phyloP scores from a whole-genome alignment of 768 basidiomycete species.

The Rhizopogon rudus region DNA sequence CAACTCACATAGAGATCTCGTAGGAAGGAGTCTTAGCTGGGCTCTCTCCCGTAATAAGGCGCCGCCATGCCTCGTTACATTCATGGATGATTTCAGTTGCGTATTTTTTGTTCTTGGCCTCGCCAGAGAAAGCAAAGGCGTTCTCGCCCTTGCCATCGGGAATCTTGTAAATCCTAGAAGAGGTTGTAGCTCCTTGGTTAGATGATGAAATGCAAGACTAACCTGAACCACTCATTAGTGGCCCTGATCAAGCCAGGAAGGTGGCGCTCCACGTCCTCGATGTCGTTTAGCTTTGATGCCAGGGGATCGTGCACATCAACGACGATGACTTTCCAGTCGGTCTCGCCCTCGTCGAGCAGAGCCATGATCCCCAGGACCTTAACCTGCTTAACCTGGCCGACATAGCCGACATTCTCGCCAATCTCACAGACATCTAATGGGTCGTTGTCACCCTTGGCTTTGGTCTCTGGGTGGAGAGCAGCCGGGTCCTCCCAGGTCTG shows the following conservation, averaged over 20 bases:
- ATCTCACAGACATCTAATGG: constrained; percentile 99
- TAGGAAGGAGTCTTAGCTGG: constrained; percentile 67
- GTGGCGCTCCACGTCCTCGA: constrained; percentile 98
- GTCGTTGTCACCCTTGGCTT: constrained; percentile 98
- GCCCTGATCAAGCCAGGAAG: constrained; percentile 95
- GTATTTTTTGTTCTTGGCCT: constrained; percentile 99
- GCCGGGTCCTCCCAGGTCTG: constrained; percentile 98
- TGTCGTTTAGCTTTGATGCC: constrained; percentile 94
- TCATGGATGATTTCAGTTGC: constrained; percentile 99
- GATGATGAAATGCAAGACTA: constrained; percentile 8
- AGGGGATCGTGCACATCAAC: constrained; percentile 95
- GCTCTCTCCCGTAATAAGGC: constrained; percentile 76
- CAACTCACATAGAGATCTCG: constrained; percentile 80
- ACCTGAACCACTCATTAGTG: constrained; percentile 99
- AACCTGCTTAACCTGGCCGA: constrained; percentile 98
- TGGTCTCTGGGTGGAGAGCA: constrained; percentile 88
- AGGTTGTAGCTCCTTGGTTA: not conserved
- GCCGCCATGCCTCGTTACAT: constrained; percentile 98
- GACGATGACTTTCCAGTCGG: constrained; percentile 99
- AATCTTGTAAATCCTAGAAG: constrained; percentile 85
- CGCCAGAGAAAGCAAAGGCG: constrained; percentile 97
- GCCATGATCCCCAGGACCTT: constrained; percentile 99
- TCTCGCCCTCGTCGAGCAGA: constrained; percentile 97
- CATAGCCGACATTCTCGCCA: constrained; percentile 95
- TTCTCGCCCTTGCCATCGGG: constrained; percentile 97